A percentile compares a stretch with the other conserved stretches of the same genome.
phyloP scores from a whole-genome alignment of 176 grass and related monocot genomes.

The Carex littledalei region DNA sequence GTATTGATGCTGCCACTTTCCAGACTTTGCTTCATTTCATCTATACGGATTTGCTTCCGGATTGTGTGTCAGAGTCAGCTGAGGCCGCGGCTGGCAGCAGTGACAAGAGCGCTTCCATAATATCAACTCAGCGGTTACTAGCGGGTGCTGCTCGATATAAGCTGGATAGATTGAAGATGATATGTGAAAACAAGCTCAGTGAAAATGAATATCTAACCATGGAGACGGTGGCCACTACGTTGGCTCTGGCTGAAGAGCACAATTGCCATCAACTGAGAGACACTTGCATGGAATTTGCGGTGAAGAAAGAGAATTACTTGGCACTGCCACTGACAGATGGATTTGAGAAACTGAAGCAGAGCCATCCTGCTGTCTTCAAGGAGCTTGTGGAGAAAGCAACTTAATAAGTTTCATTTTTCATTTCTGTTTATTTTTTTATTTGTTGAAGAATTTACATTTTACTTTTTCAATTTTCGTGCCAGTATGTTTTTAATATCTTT shows the following conservation, averaged over 20 bases:
- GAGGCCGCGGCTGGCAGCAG: neutral
- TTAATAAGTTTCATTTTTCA: neutral
- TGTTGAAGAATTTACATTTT: neutral
- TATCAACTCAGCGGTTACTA: neutral
- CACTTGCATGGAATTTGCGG: slow-evolving; percentile 6
- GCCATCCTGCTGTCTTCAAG: slow-evolving; percentile 6
- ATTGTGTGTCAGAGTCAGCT: neutral
- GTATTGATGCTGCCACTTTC: neutral
- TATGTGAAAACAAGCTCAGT: slow-evolving; percentile 15
- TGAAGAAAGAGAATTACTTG: slow-evolving; percentile 14
- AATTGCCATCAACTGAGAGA: neutral
- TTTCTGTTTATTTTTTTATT: neutral
- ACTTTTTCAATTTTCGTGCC: neutral
- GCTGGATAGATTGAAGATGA: neutral
- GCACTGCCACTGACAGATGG: slow-evolving; percentile 7
- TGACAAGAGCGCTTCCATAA: neutral
- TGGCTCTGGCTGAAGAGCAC: slow-evolving; percentile 10
- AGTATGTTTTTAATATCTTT: neutral
- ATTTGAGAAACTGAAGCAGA: slow-evolving; percentile 16
- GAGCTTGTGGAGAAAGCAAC: slow-evolving; percentile 12
- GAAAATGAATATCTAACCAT: neutral
- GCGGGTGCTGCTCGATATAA: neutral
- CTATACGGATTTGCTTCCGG: slow-evolving; percentile 5
- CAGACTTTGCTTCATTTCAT: slow-evolving; percentile 21
- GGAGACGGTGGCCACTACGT: neutral